Evolutionary conservation across 202 grass and related monocot species (phyloP).

Genomic region (Panicum virgatum): DNA sequence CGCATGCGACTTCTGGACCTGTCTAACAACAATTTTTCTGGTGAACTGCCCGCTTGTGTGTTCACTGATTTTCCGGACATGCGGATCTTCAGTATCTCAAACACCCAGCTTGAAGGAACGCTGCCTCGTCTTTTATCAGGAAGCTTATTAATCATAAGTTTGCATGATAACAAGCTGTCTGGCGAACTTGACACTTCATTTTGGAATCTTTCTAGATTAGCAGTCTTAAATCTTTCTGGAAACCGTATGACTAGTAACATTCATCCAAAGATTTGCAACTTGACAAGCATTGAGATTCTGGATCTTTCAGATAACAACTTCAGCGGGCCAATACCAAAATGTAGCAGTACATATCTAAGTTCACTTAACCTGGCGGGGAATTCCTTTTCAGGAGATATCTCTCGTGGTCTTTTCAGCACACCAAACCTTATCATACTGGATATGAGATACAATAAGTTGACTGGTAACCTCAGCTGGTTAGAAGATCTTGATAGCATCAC

Average conservation of each 20-base stretch:
- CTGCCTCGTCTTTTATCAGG: constrained; percentile 5
- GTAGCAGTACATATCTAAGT: not conserved
- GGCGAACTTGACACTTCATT: constrained; percentile 16
- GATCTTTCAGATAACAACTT: constrained; percentile 35
- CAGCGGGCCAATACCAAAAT: constrained; percentile 15
- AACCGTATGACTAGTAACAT: constrained; percentile 27
- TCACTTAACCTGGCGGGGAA: constrained; percentile 19
- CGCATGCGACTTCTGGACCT: constrained; percentile 3
- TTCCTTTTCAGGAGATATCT: not conserved
- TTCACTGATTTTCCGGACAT: constrained; percentile 17
- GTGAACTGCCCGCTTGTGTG: constrained; percentile 33
- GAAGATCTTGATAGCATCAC: not conserved
- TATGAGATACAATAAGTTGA: constrained; percentile 29
- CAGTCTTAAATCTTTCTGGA: constrained; percentile 12
- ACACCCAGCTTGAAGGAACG: constrained; percentile 18
- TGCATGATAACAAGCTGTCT: constrained; percentile 31
- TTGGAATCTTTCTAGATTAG: not conserved
- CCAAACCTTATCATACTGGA: not conserved
- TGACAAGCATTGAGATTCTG: not conserved
- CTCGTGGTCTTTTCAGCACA: not conserved
- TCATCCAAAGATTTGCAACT: constrained; percentile 6
- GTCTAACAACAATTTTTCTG: constrained; percentile 33
- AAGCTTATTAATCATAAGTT: not conserved
- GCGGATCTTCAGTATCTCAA: not conserved
- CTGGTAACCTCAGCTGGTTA: constrained; percentile 28